phyloP scores from a whole-genome alignment of 768 basidiomycete genomes.

The Termitomyces heimii region DNA sequence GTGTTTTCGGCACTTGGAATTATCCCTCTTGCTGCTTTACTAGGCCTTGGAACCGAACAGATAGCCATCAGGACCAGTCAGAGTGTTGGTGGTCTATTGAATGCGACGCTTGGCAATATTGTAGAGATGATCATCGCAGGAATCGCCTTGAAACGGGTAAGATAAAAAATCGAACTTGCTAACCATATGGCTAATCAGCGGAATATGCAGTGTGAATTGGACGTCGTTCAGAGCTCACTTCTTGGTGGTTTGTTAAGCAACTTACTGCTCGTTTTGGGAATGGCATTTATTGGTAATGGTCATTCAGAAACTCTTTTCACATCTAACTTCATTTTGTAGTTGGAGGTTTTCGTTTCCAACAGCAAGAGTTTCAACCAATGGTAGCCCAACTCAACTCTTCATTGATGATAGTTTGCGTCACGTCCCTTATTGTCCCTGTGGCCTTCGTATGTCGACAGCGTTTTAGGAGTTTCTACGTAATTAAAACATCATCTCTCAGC shows the following conservation, averaged over 20 bases:
- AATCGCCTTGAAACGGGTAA: constrained; percentile 26
- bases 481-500: neutral
- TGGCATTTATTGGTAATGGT: constrained; percentile 63
- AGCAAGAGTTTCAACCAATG: constrained; percentile 49
- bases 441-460: constrained; percentile 21
- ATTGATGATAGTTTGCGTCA: constrained; percentile 62
- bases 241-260: constrained; percentile 51
- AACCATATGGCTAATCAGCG: neutral
- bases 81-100: constrained; percentile 46
- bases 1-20: neutral
- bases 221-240: constrained; percentile 44
- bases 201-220: neutral
- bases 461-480: neutral
- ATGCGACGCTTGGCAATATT: constrained; percentile 47
- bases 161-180: neutral
- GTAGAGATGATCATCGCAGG: constrained; percentile 49
- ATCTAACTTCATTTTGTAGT: constrained; percentile 16
- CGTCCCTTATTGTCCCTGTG: constrained; percentile 60
- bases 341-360: constrained; percentile 42
- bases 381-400: constrained; percentile 63
- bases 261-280: constrained; percentile 82
- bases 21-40: neutral
- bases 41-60: constrained; percentile 46
- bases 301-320: neutral
- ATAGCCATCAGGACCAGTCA: constrained; percentile 42